Evolutionary conservation across 2,329 filamentous ascomycete genomes (phyloP), one percentile per base, ranked within the genome.

Genomic region (Elsinoe arachidis): DNA sequence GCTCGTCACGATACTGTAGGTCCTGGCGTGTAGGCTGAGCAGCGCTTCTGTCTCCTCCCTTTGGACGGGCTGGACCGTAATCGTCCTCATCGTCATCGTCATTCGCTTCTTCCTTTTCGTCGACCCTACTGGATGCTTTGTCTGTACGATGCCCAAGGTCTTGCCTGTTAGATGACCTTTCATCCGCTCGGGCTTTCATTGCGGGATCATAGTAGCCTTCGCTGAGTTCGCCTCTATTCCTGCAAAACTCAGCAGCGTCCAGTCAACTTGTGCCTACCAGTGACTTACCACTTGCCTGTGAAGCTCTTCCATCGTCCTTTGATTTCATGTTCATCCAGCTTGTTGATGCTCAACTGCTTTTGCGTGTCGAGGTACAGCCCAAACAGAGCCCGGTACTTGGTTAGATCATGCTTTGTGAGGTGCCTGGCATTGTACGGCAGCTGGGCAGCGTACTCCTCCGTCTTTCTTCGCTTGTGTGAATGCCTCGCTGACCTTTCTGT

Each of bases 301-400:
- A 97, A 99, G 69, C 90, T 92, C 78, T 96, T 96, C 90, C 92
- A 99, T 57, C 92, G 78, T 1, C 91, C 90, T 62, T 80, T 86
- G 0, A 84, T 73, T 69, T 96, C 91, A n/a, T 81, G 79, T 61
- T 89, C 85, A 57, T 83, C 80, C 63, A 97, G 76, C 9, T 81
- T 79, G 15, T 84, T 78, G 1, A 95, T 74, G 55, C 85, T 74
- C 39, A 87, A 79, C 38, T 83, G 78, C 73, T 96, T 96, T 71
- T 97, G 92, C 34, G 96, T 81, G 64, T 91, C 87, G 23, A 97
- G 79, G 65, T 96, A 97, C 49, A 88, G 82, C 14, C 85, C 88
- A 61, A 96, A 88, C 59, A 96, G 76, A 0, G 86, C 80, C 60
- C 80, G 79, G 66, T 89, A 90, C 0, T 73, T 65, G 1, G 74